Base-by-base conservation (phyloP, 1,284 basidiomycete genomes). In the Gomphus bonarii region DNA sequence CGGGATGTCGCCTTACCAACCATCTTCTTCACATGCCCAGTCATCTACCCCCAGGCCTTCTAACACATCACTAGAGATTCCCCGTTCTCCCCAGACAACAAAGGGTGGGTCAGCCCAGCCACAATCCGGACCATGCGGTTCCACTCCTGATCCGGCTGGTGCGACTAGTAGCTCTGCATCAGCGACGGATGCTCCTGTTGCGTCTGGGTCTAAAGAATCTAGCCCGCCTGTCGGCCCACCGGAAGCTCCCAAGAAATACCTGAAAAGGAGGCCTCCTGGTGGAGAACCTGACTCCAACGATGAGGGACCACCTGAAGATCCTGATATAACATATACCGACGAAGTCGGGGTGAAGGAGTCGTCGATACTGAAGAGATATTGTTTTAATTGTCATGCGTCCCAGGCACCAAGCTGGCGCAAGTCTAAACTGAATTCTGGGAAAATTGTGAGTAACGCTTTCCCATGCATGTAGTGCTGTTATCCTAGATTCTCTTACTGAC, bases 331-430 rank as follows among this genome's bases (percentile, higher is more conserved):
- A 20, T 58, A 58, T 33, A 58, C 56, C 5, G 50, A 52, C n/a
- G 56, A 58, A 6, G 50, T 47, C n/a, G 56, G 56, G 11, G 42
- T 58, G 6, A 58, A 58, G 36, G 56, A 58, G 44, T 42, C 56
- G 22, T 16, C 49, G 16, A 3, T 28, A 14, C 20, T 58, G 0
- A 58, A 50, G 18, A 40, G 56, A 20, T 25, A 36, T n/a, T 58
- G 56, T 46, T 44, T 42, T 20, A 58, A 58, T 35, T 58, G 56
- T 46, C 56, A 50, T 16, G 28, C 50, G 0, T 28, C 35, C n/a
- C 35, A 58, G 33, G 56, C 56, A 18, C 56, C 56, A 8, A 58
- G 50, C 38, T 58, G 56, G 56, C 33, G 56, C 8, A 58, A 53
- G 50, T 58, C 56, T 22, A 58, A 58, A 33, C 30, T 58, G 12